Base-by-base conservation (phyloP, 78 protist species). In the Dictyostelium intermedium region DNA sequence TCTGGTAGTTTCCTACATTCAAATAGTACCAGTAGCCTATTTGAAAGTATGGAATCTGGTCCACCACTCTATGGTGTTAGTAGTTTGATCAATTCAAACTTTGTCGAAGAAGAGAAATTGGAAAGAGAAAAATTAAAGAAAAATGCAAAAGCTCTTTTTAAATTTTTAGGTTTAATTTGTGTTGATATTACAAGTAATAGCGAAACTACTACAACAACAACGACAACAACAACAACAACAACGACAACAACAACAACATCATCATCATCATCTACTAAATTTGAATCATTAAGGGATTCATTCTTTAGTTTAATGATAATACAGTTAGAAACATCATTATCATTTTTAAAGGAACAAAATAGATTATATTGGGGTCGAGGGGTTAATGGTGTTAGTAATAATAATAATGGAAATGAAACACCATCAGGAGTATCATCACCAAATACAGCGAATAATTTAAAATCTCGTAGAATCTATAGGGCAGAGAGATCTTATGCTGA, bases 91-190 rank as follows among this genome's bases (percentile, higher is more conserved):
- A 34, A 82, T 60, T 56, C 86, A 35, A 79, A n/a, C 14, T 79
- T 79, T 30, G 70, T 89, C 3, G 94, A 89, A 35, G 94, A 89
- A 34, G 94, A 89, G 11, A 56, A 69, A 41, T 32, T 70, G 4
- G 94, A 89, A 25, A 78, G 83, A 47, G 94, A 89, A n/a, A 78
- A 80, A 47, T 50, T 89, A n/a, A 89, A 89, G 50, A 69, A 70
- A 10, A 89, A 78, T 69, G 85, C 94, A 50, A 89, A 89, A 27
- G 94, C 94, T 14, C 73, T 89, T 10, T 89, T 89, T 37, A 89
- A 81, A 80, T 89, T 89, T 78, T 76, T 89, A 10, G 94, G 94
- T 61, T 27, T 89, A 10, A 78, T 89, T 34, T 89, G 94, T 89
- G 94, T 89, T 23, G 92, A 86, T 27, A 80, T 35, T 13, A 47